A percentile compares a stretch with the other conserved stretches of the same genome.
These are phyloP conservation scores for Epichloe uncinata DNA, from an alignment of 2,329 filamentous ascomycete genomes.

Conservation along the genomic window DNA sequence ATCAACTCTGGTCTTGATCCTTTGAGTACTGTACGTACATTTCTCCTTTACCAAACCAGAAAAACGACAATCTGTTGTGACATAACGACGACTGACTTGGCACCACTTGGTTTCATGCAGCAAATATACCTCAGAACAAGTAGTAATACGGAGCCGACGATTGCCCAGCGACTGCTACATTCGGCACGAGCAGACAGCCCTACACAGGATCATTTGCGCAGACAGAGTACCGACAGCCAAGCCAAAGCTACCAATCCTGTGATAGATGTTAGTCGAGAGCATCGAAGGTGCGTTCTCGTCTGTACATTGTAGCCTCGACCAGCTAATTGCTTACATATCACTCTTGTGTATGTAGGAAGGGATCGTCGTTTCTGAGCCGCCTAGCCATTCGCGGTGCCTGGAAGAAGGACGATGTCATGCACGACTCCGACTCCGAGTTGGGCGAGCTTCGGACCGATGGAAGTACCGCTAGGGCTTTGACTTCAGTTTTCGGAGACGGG, in stretches of 20 bases:
- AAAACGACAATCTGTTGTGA: neutral
- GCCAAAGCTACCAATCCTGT: constrained; percentile 21
- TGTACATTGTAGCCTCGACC: no score
- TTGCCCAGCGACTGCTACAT: constrained; percentile 41
- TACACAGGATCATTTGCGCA: constrained; percentile 25
- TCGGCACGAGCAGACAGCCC: constrained; percentile 39
- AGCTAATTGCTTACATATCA: constrained; percentile 5
- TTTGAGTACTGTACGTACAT: constrained; percentile 21
- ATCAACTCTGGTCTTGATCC: constrained; percentile 22
- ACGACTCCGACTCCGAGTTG: constrained; percentile 56
- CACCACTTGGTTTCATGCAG: constrained; percentile 10
- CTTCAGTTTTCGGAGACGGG: constrained; percentile 54
- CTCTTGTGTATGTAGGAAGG: constrained; percentile 46
- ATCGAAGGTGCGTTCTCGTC: constrained; percentile 41
- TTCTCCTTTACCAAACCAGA: neutral
- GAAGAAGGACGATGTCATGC: constrained; percentile 51
- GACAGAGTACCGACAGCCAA: constrained; percentile 28
- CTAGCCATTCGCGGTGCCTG: constrained; percentile 58
- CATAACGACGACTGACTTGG: neutral
- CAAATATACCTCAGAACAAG: constrained; percentile 28
- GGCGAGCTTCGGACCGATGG: constrained; percentile 60
- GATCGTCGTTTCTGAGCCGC: constrained; percentile 79
- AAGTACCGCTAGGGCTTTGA: constrained; percentile 71
- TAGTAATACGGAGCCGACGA: constrained; percentile 27
- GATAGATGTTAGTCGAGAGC: constrained; percentile 39